Evolutionary conservation across 768 basidiomycete genomes (phyloP), one percentile per base, ranked within the genome.

Genomic region (Lactifluus pinguis): DNA sequence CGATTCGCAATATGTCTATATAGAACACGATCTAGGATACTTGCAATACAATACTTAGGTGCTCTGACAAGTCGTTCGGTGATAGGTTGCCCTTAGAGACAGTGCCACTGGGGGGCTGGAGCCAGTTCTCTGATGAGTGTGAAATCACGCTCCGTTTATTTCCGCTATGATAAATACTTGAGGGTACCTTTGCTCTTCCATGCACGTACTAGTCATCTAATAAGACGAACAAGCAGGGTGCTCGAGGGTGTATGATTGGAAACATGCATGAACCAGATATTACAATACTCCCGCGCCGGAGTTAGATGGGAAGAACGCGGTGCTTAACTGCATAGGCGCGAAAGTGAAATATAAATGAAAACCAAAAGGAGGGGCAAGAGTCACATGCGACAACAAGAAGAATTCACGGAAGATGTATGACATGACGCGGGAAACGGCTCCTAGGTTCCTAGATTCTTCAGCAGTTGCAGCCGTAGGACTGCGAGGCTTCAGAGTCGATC

Each of bases 401-500:
- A 39, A 25, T 32, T 53, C 44, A 53, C n/a, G 44, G 34, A 19
- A 53, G 21, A 29, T 53, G 56, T 62, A 52, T 52, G 25, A 25
- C 44, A 30, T 11, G 32, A 21, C 57, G n/a, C 15, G 36, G 6
- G 11, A n/a, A 34, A 34, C 25, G 25, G 32, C 6, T 34, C 9
- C 32, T 34, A 6, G 45, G 45, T 56, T 19, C 47, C 34, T 34
- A 6, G 45, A 21, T 57, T 19, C 47, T 25, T 79, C 68, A 95
- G 76, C 95, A 98, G 71, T 83, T 93, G 81, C 95, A 98, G 59
- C 87, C 89, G 70, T 92, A 92, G 73, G 79, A 89, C 79, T 95
- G 93, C 57, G 87, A 85, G 71, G 81, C 88, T 76, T 97, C 93
- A 59, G 89, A 84, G 75, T 98, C 93, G 72, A 98, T 89, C 73